Evolutionary conservation across 805 yeast species (phyloP).

Genomic region (Pichia ethanolica): DNA sequence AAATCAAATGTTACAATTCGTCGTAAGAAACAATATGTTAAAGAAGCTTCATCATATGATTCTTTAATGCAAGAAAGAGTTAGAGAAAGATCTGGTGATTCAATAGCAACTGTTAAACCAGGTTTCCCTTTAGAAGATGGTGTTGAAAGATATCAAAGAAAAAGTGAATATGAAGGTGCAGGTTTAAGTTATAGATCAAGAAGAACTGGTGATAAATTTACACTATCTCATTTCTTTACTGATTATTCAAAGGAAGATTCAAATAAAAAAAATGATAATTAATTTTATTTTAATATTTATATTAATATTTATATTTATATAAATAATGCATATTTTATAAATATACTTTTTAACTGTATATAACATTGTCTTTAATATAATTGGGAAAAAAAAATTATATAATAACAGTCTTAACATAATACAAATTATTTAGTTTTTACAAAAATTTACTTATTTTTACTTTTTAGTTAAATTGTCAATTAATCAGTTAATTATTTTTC

Average conservation of each 20-base stretch:
- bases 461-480: too few species aligned
- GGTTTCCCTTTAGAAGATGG: conserved; percentile 29
- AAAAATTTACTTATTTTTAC: too few species aligned
- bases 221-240: conserved; percentile 12
- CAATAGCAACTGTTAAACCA: conserved; percentile 25
- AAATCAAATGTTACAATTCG: conserved; percentile 31
- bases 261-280: not conserved
- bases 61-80: conserved; percentile 20
- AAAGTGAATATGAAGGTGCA: conserved; percentile 62
- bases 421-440: too few species aligned
- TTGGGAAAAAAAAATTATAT: too few species aligned
- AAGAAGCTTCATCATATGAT: conserved; percentile 29
- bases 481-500: conserved; percentile 14
- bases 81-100: conserved; percentile 13
- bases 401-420: too few species aligned
- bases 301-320: not conserved
- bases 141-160: conserved; percentile 38
- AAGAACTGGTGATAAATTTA: conserved; percentile 31
- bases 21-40: conserved; percentile 27
- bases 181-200: conserved; percentile 51
- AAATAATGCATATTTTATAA: not conserved
- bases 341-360: too few species aligned
- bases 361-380: too few species aligned
- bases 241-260: conserved; percentile 7
- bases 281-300: too few species aligned